Evolutionary conservation across 2,329 filamentous ascomycete species (phyloP), one percentile per base, ranked within the genome.

Genomic region (Juglanconis juglandina): DNA sequence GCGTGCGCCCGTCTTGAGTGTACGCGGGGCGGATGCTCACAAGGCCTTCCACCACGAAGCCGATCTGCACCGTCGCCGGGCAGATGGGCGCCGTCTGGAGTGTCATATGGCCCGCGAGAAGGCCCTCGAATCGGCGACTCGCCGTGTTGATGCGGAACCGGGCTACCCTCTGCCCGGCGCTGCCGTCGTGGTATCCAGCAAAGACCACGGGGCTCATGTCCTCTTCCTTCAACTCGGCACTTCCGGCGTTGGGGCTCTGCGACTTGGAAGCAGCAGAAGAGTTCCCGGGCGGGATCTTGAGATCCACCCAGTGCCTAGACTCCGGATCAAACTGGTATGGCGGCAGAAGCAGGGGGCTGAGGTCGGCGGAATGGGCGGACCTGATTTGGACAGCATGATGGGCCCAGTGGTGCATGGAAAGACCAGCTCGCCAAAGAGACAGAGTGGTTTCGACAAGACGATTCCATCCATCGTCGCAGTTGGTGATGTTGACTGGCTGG

Each of bases 71-170:
- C 0, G 74, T 78, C 0, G 69, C 72, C 0, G 79, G 78, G 44
- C 69, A 72, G 39, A 74, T 72, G 1, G 76, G 69, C 0, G 74
- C 76, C 0, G 75, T 73, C 32, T 57, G 33, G 0, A 71, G 73
- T 48, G 79, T 75, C 2, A 75, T 47, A 60, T 82, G 78, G 7
- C 72, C 73, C 0, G 66, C 58, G 0, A 81, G 52, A 3, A 75
- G 59, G 0, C 63, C 35, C 30, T 73, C 52, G 63, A 75, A 82
- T 39, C 72, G 66, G 0, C 70, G 56, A 0, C 63, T 68, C 3
- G 42, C 58, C 0, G 76, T 77, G 62, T 79, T 77, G 67, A 82
- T 68, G 0, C 70, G 70, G 70, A 81, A 81, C 0, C 71, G 68
- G 0, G 72, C 70, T 14, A 17, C 48, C 44, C 39, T 54, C 8